These are phyloP conservation scores for Tetracladium setigerum DNA, from an alignment of 495 filamentous ascomycete genomes.

Conservation along the genomic window DNA sequence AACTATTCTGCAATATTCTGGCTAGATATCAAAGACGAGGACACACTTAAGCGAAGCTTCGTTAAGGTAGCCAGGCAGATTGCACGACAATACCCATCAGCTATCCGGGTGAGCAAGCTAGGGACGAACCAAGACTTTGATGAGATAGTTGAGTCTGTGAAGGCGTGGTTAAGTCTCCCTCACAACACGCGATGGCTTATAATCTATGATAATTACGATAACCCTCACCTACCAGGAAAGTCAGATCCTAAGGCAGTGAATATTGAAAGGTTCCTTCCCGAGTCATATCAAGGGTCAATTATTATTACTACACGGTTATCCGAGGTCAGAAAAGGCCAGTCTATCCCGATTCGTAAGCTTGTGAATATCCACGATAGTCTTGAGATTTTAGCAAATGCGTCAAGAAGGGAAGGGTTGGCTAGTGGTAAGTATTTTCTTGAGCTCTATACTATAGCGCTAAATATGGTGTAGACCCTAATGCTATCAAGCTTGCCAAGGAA, in stretches of 20 bases:
- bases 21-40: slow-evolving; percentile 12
- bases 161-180: slow-evolving; percentile 31
- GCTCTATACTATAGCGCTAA: neutral
- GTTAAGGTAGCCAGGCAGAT: slow-evolving; percentile 18
- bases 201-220: slow-evolving; percentile 38
- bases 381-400: slow-evolving; percentile 27
- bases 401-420: slow-evolving; percentile 20
- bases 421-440: slow-evolving; percentile 10
- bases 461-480: too few species aligned
- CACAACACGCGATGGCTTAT: slow-evolving; percentile 33
- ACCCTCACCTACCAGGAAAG: slow-evolving; percentile 22
- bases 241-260: slow-evolving; percentile 18
- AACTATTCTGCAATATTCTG: slow-evolving; percentile 7
- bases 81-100: slow-evolving; percentile 15
- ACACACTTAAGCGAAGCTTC: slow-evolving; percentile 24
- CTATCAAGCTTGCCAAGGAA: slow-evolving; percentile 15
- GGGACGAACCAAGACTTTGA: slow-evolving; percentile 12
- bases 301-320: slow-evolving; percentile 35
- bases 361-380: slow-evolving; percentile 24
- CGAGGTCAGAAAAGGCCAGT: slow-evolving; percentile 22
- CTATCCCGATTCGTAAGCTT: slow-evolving; percentile 25
- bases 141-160: slow-evolving; percentile 22
- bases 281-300: slow-evolving; percentile 28
- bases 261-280: slow-evolving; percentile 28
- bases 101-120: slow-evolving; percentile 6